phyloP scores from a whole-genome alignment of 176 grass and related monocot genomes.

The Oryza meyeriana region DNA sequence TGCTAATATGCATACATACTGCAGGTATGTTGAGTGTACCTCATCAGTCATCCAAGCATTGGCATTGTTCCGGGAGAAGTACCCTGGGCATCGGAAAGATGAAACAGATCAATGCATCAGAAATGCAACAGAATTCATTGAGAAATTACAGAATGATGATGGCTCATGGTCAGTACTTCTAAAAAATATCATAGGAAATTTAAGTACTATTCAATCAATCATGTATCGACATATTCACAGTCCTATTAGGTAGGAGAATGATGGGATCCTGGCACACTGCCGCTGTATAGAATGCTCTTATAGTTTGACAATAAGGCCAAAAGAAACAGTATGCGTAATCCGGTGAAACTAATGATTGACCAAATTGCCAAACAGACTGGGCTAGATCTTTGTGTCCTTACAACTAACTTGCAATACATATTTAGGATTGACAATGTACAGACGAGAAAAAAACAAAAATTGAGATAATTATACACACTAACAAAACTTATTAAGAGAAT shows the following conservation, averaged over 20 bases:
- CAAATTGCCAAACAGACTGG: background rate
- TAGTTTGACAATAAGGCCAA: slow-evolving; percentile 16
- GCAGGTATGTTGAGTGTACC: slow-evolving; percentile 73
- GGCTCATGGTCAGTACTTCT: slow-evolving; percentile 62
- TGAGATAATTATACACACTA: background rate
- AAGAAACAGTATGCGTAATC: background rate
- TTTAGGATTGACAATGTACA: background rate
- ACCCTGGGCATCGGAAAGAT: slow-evolving; percentile 50
- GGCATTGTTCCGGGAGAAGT: slow-evolving; percentile 42
- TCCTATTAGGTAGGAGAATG: background rate
- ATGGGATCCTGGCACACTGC: background rate
- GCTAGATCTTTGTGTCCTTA: background rate
- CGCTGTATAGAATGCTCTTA: background rate
- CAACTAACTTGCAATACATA: background rate
- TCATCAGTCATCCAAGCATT: slow-evolving; percentile 65
- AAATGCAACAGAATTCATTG: slow-evolving; percentile 44
- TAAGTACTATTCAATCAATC: background rate
- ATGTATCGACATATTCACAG: background rate
- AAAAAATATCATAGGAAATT: slow-evolving; percentile 23
- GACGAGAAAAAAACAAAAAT: background rate
- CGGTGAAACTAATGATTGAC: background rate
- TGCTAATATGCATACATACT: slow-evolving; percentile 24
- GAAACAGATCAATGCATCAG: slow-evolving; percentile 59
- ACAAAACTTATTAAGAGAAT: background rate
- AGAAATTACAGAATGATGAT: slow-evolving; percentile 66